A percentile compares a stretch with the other conserved stretches of the same genome.
phyloP scores from a whole-genome alignment of 208 protist species.

The Leishmania mexicana region DNA sequence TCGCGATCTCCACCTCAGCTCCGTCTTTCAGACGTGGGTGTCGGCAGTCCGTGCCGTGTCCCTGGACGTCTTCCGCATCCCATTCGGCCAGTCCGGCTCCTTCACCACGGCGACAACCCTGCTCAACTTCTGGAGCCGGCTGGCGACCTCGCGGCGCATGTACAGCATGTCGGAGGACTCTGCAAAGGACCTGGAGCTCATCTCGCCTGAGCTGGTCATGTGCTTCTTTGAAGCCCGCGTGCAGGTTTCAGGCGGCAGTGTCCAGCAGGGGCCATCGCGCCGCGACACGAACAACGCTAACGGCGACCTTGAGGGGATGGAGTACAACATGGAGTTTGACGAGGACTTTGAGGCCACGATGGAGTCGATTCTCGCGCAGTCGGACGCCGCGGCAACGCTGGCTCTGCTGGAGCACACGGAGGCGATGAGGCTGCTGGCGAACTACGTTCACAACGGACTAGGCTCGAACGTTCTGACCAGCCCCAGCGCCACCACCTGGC shows the following conservation, averaged over 20 bases:
- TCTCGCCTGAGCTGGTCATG: conserved; percentile 44
- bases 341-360: conserved; percentile 54
- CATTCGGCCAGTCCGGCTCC: conserved; percentile 71
- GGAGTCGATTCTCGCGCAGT: conserved; percentile 63
- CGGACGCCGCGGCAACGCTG: conserved; percentile 49
- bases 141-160: conserved; percentile 67
- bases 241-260: conserved; percentile 10
- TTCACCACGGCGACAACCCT: conserved; percentile 70
- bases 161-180: conserved; percentile 41
- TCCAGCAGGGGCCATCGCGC: not conserved
- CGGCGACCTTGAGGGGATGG: conserved; percentile 11
- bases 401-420: conserved; percentile 44
- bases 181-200: conserved; percentile 50
- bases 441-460: conserved; percentile 50
- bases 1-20: conserved; percentile 61
- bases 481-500: conserved; percentile 67
- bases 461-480: conserved; percentile 58
- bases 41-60: conserved; percentile 44
- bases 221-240: conserved; percentile 65
- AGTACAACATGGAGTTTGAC: conserved; percentile 28
- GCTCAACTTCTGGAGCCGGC: conserved; percentile 68
- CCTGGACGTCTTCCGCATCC: conserved; percentile 64
- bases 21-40: conserved; percentile 52
- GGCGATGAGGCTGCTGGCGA: conserved; percentile 57
- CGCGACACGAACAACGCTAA: conserved; percentile 9